phyloP scores from a whole-genome alignment of 768 basidiomycete species.

The Termitomyces sp. region DNA sequence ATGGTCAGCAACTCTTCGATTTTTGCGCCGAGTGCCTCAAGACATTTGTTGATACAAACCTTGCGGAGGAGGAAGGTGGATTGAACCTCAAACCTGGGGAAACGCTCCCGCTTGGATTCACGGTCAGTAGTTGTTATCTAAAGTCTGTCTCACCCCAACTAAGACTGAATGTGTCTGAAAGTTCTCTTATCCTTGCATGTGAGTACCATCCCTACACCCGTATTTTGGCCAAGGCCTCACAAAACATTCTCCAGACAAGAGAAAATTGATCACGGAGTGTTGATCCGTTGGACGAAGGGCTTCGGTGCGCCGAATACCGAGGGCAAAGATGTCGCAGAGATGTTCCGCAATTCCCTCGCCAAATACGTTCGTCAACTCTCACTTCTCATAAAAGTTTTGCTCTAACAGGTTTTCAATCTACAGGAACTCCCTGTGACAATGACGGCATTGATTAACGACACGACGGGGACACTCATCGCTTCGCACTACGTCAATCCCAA shows the following conservation, averaged over 20 bases:
- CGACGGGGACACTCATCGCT: slow-evolving; percentile 95
- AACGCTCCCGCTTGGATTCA: slow-evolving; percentile 84
- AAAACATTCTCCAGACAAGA: slow-evolving; percentile 56
- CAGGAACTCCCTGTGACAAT: slow-evolving; percentile 82
- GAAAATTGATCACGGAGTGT: slow-evolving; percentile 86
- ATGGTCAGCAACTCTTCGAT: slow-evolving; percentile 94
- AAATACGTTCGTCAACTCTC: slow-evolving; percentile 56
- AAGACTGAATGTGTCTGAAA: slow-evolving; percentile 69
- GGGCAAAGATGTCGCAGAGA: slow-evolving; percentile 85
- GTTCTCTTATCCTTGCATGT: slow-evolving; percentile 22
- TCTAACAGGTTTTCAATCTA: not conserved
- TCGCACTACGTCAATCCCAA: slow-evolving; percentile 90
- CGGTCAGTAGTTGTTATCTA: slow-evolving; percentile 44
- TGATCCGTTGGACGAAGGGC: slow-evolving; percentile 99
- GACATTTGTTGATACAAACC: slow-evolving; percentile 77
- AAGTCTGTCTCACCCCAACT: not conserved
- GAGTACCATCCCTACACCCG: not conserved
- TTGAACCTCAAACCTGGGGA: slow-evolving; percentile 45
- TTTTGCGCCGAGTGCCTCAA: slow-evolving; percentile 95
- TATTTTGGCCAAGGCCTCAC: not conserved
- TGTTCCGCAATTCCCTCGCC: slow-evolving; percentile 81
- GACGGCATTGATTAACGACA: slow-evolving; percentile 93
- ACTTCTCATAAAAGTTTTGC: not conserved
- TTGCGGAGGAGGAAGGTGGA: slow-evolving; percentile 42
- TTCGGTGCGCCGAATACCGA: slow-evolving; percentile 91